Evolutionary conservation across 2,329 filamentous ascomycete species (phyloP).

Genomic region (Fusarium falciforme): DNA sequence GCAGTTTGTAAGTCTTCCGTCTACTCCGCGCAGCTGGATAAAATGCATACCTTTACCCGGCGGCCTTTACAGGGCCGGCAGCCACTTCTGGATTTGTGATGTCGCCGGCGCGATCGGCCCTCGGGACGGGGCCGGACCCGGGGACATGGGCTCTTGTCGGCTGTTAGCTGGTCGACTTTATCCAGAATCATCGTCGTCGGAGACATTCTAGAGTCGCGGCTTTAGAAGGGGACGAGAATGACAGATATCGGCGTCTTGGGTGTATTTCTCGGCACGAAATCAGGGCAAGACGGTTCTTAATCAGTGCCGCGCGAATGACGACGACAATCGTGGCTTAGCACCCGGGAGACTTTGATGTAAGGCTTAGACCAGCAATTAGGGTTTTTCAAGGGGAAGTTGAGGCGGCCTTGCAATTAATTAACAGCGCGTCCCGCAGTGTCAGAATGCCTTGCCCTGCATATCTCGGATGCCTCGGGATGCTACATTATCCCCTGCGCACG

Average conservation of each 20-base stretch:
- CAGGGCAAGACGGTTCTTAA: not conserved
- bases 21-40: accelerated
- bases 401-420: not conserved
- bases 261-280: not conserved
- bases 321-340: not conserved
- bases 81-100: not conserved
- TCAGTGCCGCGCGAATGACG: not conserved
- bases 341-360: not conserved
- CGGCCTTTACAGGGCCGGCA: not conserved
- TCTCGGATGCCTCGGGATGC: not conserved
- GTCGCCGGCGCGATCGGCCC: not conserved
- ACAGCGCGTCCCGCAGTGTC: not conserved
- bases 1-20: not conserved
- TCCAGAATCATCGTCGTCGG: not conserved
- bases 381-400: not conserved
- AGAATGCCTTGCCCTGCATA: not conserved
- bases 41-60: not conserved
- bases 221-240: not conserved
- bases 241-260: not conserved
- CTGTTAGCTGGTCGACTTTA: not conserved
- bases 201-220: not conserved
- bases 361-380: not conserved
- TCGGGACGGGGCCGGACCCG: not conserved
- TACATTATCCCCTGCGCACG: not conserved
- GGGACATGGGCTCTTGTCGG: not conserved